Base-by-base conservation (phyloP, 805 yeast genomes). In the Barnettozyma salicaria region DNA sequence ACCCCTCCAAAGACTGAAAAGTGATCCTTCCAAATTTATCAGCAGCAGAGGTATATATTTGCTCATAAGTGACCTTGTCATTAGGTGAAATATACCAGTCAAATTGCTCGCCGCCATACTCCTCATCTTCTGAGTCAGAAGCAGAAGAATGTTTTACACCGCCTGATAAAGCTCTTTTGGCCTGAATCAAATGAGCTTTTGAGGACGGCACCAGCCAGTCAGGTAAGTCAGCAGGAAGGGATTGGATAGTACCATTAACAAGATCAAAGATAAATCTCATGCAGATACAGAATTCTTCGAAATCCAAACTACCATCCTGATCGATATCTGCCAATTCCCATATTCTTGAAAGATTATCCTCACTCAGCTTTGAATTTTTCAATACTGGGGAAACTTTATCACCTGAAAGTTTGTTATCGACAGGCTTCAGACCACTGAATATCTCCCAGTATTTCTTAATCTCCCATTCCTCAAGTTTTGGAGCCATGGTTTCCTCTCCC, bases 381-480 rank as follows among this genome's bases (percentile, higher is more conserved):
- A 92, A 74, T 34, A 92, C 92, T 3, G 87, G 79, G 21, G 83
- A 73, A 16, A 89, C 94, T 56, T 82, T 80, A 40, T 83, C 92
- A 33, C 96, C 96, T 17, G 81, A 71, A 23, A 92, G 71, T 55
- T 82, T 79, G 55, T 86, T 88, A 37, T 77, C 74, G 24, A 64
- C 76, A 1, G 99, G 98, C 45, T 76, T 75, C 52, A 92, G 74
- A 11, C 96, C 95, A 46, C 81, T 78, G 68, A 92, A 92, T 32
- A 92, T 89, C 61, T 92, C 95, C 98, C 98, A 92, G 69, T 88
- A 92, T 64, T 90, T 90, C 55, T 88, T 83, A 52, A 89, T 88
- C 63, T 92, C 98, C 83, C 95, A 88, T 50, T 88, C 92, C 59
- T 87, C 96, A 43, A 88, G 64, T 44, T 83, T 78, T 19, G 90